A percentile compares a stretch with the other conserved stretches of the same genome.
These are phyloP conservation scores for Dactylonectria macrodidyma DNA, from an alignment of 2,329 filamentous ascomycete genomes.

Conservation along the genomic window DNA sequence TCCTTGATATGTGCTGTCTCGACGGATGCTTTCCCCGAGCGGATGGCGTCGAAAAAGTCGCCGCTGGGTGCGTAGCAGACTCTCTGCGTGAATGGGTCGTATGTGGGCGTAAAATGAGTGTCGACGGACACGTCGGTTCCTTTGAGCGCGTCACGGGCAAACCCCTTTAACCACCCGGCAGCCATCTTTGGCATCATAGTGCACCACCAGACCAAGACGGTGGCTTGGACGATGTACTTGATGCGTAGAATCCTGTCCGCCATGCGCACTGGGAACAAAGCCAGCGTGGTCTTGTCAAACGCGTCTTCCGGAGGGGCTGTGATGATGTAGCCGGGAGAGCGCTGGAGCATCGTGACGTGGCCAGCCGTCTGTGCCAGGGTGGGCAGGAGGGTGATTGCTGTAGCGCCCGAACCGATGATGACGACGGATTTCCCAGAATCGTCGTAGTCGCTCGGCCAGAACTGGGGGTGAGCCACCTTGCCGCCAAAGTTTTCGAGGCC, in stretches of 20 bases:
- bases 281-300: background rate
- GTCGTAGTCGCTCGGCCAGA: constrained; percentile 78
- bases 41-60: constrained; percentile 60
- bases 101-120: constrained; percentile 67
- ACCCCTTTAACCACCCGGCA: constrained; percentile 55
- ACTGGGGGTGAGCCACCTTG: constrained; percentile 76
- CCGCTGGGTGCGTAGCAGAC: constrained; percentile 68
- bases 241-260: background rate
- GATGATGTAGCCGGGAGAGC: constrained; percentile 72
- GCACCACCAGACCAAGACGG: too few species aligned
- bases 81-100: constrained; percentile 76
- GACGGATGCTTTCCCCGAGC: constrained; percentile 23
- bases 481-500: constrained; percentile 55
- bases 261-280: background rate
- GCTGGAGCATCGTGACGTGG: constrained; percentile 79
- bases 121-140: constrained; percentile 55
- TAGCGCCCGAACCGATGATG: constrained; percentile 78
- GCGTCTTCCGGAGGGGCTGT: background rate
- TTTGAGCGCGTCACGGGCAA: too few species aligned
- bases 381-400: constrained; percentile 76
- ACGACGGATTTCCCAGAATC: constrained; percentile 75
- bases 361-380: constrained; percentile 69
- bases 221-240: background rate
- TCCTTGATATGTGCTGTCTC: constrained; percentile 16
- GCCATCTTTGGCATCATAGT: constrained; percentile 24